phyloP scores from a whole-genome alignment of 768 basidiomycete species.

The Favolaschia claudopus region DNA sequence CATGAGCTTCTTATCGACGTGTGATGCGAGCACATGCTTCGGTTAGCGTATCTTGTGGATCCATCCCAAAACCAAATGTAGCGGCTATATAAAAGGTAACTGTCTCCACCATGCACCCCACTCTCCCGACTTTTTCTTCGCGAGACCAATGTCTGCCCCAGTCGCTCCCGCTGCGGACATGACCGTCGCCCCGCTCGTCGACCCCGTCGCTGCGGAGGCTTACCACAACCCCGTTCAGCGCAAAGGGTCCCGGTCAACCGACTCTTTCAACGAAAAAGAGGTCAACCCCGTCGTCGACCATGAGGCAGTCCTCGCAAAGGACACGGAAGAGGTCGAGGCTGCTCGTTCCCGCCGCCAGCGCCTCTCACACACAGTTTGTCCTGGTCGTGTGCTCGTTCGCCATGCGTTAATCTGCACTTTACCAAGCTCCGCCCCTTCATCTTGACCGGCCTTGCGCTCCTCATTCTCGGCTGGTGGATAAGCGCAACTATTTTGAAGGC shows the following conservation, averaged over 20 bases:
- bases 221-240: conserved; percentile 27
- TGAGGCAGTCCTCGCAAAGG: conserved; percentile 32
- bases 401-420: neutral
- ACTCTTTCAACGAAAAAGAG: conserved; percentile 32
- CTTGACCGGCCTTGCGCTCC: conserved; percentile 57
- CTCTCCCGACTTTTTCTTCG: conserved; percentile 21
- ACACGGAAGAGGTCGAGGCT: conserved; percentile 30
- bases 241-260: conserved; percentile 30
- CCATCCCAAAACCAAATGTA: no score
- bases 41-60: neutral
- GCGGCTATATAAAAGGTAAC: neutral
- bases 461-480: conserved; percentile 90
- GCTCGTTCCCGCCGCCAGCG: conserved; percentile 7
- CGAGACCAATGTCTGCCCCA: conserved; percentile 15
- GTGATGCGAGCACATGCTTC: conserved; percentile 12
- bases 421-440: conserved; percentile 48
- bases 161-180: neutral
- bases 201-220: neutral
- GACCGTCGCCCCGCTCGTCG: neutral
- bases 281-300: conserved; percentile 28
- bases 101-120: neutral
- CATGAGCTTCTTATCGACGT: neutral
- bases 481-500: conserved; percentile 70
- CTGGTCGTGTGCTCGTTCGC: conserved; percentile 1
- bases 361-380: conserved; percentile 30